Base-by-base conservation (phyloP, 331 rosid species). In the Phaseolus coccineus region DNA sequence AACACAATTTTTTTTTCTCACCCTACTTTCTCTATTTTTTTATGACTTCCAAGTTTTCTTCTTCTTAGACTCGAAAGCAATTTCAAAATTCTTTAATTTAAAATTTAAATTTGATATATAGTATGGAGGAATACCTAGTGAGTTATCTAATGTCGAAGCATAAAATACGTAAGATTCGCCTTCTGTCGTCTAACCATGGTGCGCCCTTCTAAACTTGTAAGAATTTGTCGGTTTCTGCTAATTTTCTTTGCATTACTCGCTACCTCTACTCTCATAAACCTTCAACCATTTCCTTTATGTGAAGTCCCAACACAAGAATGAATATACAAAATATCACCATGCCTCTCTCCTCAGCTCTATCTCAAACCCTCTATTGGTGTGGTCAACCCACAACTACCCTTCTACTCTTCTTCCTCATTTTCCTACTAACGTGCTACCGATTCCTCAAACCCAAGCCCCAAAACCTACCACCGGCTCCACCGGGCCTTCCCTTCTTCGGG, bases 401-500 rank as follows among this genome's bases (percentile, higher is more conserved):
- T 11, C 3, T 86, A 69, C 22, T 86, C 0, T 4, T 86, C 62
- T 73, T 85, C 0, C 16, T 71, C 13, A 31, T 74, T 35, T 65
- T 78, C 15, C 16, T 76, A 0, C 1, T 83, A 22, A 11, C 81
- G 2, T 66, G 68, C 16, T 80, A 19, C 56, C 12, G 79, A 9
- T 84, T 87, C 76, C 11, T 87, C 72, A 87, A 75, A 24, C 39
- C 73, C 50, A 62, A 48, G 1, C 6, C 76, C 58, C 69, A 55
- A 22, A 68, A 2, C 6, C 57, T 46, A 0, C 99, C 97, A 1
- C 97, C 99, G 0, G 97, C 97, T 2, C 98, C 97, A 3, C 27
- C 39, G 5, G 91, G 87, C 47, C 76, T 95, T 55, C 98, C 98
- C 0, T 8, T 95, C 16, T 40, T 95, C 15, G 97, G 97, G 0